Conservation (phyloP, 768 basidiomycete species). For the Mycena alexandri region DNA sequence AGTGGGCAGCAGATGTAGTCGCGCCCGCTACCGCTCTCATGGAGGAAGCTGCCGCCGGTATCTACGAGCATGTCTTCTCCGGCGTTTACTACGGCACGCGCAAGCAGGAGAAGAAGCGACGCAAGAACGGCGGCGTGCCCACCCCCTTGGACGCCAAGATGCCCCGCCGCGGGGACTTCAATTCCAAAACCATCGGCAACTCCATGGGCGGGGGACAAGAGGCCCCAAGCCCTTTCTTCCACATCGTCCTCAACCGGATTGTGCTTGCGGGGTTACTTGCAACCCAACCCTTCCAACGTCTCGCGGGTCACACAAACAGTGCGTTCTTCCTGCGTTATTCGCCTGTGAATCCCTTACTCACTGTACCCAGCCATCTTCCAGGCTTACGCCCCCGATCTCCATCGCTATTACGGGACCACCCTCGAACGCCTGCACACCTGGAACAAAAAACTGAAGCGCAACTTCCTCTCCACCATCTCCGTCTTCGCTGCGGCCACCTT, state of each 20-base stretch:
- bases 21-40: no score
- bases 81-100: background rate
- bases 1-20: background rate
- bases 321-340: background rate
- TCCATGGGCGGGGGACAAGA: conserved; percentile 23
- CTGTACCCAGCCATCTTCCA: background rate
- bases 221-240: background rate
- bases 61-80: conserved; percentile 5
- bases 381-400: background rate
- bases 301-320: conserved; percentile 15
- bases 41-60: background rate
- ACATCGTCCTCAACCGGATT: background rate
- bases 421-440: background rate
- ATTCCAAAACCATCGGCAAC: background rate
- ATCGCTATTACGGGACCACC: background rate
- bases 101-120: background rate
- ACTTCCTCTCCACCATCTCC: background rate
- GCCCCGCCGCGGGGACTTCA: background rate
- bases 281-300: background rate
- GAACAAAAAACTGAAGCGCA: background rate
- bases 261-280: conserved; percentile 2
- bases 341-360: background rate
- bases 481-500: conserved; percentile 44
- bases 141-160: background rate
- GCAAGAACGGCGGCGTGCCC: background rate